Evolutionary conservation across 805 yeast genomes (phyloP), one percentile per base, ranked within the genome.

Genomic region (Trichomonascus vanleenenianus): DNA sequence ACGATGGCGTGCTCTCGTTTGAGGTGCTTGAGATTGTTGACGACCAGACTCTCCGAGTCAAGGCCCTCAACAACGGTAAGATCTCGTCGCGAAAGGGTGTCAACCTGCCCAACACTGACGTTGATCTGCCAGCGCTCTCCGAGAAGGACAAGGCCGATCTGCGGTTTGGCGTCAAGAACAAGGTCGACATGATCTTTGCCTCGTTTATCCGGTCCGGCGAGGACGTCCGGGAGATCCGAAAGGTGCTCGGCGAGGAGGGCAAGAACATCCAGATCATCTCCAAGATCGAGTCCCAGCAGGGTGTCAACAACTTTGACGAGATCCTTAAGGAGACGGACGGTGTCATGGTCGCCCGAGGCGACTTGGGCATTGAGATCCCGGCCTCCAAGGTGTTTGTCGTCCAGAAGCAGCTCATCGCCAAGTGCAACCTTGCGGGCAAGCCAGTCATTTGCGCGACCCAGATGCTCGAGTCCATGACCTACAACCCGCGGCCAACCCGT

Each of bases 321-420:
- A 93, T 93, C 65, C 81, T 93, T 67, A 68, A 68, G 62, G 95
- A 81, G 70, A 93, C 98, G 53, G 98, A 93, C 68, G 98, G 97
- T 77, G 96, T 93, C 65, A 93, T 93, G 98, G 97, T 93, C 68
- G 98, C 98, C 63, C 84, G 98, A 75, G 98, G 98, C 78, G 98
- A 93, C 71, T 79, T 93, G 63, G 98, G 98, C 79, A 93, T 93
- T 64, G 98, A 93, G 77, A 93, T 93, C 64, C 97, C 97, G 57
- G 97, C 98, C 56, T 91, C 97, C 55, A 94, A 89, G 75, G 98
- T 93, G 54, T 89, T 93, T 70, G 88, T 93, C 61, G 97, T 89
- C 60, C 98, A 93, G 76, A 93, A 93, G 80, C 96, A 89, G 76
- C 78, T 93, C 74, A 91, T 93, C 68, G 97, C 98, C 65, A 93